A percentile compares a stretch with the other conserved stretches of the same genome.
phyloP scores from a whole-genome alignment of 1,284 basidiomycete species.

The Sporisorium exsertum region DNA sequence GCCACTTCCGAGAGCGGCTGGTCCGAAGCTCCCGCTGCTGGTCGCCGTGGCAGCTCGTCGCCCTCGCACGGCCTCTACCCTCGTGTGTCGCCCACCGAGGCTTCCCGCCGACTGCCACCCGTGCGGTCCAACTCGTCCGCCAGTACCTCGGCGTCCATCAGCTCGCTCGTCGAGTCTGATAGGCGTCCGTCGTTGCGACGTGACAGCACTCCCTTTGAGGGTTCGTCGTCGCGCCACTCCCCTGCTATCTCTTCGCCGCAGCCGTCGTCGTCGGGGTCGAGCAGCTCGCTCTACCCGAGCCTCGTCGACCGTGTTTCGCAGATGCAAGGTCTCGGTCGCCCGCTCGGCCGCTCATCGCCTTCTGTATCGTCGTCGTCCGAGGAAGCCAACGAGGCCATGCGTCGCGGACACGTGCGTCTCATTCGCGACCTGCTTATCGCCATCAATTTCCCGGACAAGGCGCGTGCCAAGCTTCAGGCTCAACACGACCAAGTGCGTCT shows the following conservation, averaged over 20 bases:
- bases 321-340: slow-evolving; percentile 47
- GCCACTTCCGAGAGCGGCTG: slow-evolving; percentile 38
- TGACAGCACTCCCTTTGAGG: slow-evolving; percentile 19
- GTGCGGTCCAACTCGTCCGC: slow-evolving; percentile 32
- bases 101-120: slow-evolving; percentile 38
- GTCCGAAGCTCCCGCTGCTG: slow-evolving; percentile 15
- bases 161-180: slow-evolving; percentile 38
- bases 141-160: slow-evolving; percentile 37
- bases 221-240: slow-evolving; percentile 12
- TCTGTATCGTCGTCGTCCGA: slow-evolving; percentile 2
- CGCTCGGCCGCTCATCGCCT: not conserved
- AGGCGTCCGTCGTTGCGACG: slow-evolving; percentile 19
- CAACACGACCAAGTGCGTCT: slow-evolving; percentile 26
- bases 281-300: slow-evolving; percentile 46
- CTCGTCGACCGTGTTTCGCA: slow-evolving; percentile 41
- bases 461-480: slow-evolving; percentile 21
- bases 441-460: slow-evolving; percentile 57
- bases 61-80: slow-evolving; percentile 52
- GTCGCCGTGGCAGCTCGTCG: slow-evolving; percentile 34
- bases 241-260: slow-evolving; percentile 23
- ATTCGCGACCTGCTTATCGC: slow-evolving; percentile 57
- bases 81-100: slow-evolving; percentile 34
- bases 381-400: slow-evolving; percentile 21
- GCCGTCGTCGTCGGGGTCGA: slow-evolving; percentile 21
- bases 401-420: slow-evolving; percentile 50